Percentiles rank a stretch among this genome's conserved stretches.
Evolutionary conservation across 352 stramenopile species (phyloP).

Genomic region (Globisporangium barbulae): DNA sequence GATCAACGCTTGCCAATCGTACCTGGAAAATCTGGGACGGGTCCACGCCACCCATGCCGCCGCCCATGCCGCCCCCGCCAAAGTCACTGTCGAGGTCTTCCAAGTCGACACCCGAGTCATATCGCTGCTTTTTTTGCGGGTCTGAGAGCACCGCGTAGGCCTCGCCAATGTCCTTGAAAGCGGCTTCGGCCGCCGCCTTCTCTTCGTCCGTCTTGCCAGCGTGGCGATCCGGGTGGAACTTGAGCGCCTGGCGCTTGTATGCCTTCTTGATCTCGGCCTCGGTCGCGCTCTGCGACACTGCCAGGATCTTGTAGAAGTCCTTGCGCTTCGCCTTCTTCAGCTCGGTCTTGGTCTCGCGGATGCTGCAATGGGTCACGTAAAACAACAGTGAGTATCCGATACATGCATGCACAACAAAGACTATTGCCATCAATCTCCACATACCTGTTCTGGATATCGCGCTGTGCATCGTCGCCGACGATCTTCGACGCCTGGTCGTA

Average conservation of each 20-base stretch:
- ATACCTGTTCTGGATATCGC: slow-evolving; percentile 67
- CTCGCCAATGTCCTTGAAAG: slow-evolving; percentile 96
- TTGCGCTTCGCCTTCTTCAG: slow-evolving; percentile 95
- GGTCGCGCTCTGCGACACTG: slow-evolving; percentile 72
- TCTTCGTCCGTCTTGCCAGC: slow-evolving; percentile 88
- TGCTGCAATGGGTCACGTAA: slow-evolving; percentile 27
- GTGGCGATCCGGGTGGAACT: slow-evolving; percentile 96
- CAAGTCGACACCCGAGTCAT: slow-evolving; percentile 94
- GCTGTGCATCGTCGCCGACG: slow-evolving; percentile 71
- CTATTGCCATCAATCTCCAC: not conserved
- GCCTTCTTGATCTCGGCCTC: slow-evolving; percentile 98
- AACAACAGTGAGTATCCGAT: not conserved
- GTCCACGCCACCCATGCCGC: slow-evolving; percentile 76
- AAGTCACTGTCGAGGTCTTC: slow-evolving; percentile 92
- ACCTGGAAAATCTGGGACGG: slow-evolving; percentile 86
- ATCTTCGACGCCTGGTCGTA: slow-evolving; percentile 90
- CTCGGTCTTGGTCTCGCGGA: slow-evolving; percentile 88
- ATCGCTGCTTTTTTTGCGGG: slow-evolving; percentile 90
- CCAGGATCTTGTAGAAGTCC: slow-evolving; percentile 95
- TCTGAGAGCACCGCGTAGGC: slow-evolving; percentile 96
- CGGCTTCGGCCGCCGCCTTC: slow-evolving; percentile 87
- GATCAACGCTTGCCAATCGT: not conserved
- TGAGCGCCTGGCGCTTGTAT: slow-evolving; percentile 92
- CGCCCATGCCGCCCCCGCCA: slow-evolving; percentile 70
- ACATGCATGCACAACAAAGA: slow-evolving; percentile 2